Percentiles rank a stretch among this genome's conserved stretches.
phyloP scores from a whole-genome alignment of 768 basidiomycete species.

The Podaxis pistillaris region DNA sequence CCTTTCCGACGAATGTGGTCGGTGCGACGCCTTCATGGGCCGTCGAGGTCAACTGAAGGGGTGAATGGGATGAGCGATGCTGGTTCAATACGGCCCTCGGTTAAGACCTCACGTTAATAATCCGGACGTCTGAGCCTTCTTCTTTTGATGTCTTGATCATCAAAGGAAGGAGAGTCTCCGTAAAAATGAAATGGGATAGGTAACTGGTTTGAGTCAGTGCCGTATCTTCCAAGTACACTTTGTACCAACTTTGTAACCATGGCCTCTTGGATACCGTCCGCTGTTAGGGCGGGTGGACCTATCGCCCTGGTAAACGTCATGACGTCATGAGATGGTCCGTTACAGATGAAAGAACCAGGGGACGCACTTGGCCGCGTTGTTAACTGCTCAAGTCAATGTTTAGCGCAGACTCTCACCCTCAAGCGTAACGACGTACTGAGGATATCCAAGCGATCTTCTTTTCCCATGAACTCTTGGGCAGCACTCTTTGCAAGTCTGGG shows the following conservation, averaged over 20 bases:
- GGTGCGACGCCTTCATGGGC: conserved; percentile 22
- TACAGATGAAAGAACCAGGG: not conserved
- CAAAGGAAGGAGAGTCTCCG: conserved; percentile 50
- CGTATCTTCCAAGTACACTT: not conserved
- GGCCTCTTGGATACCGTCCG: conserved; percentile 18
- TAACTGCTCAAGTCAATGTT: conserved; percentile 33
- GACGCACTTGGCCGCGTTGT: conserved; percentile 39
- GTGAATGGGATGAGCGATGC: not conserved
- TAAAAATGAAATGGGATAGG: conserved; percentile 55
- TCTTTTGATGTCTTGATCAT: conserved; percentile 47
- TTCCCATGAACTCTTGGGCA: conserved; percentile 47
- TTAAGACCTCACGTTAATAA: conserved; percentile 46
- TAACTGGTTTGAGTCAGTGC: conserved; percentile 32
- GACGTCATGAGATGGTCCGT: not conserved
- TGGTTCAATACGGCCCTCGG: conserved; percentile 3
- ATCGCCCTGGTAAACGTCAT: not conserved
- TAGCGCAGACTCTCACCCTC: not conserved
- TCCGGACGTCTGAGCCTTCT: conserved; percentile 54
- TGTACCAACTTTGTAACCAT: conserved; percentile 8
- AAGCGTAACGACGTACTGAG: conserved; percentile 36
- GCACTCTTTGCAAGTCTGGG: conserved; percentile 44
- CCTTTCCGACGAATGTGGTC: conserved; percentile 27
- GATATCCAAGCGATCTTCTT: conserved; percentile 54
- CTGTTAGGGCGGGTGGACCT: conserved; percentile 17
- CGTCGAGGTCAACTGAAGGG: conserved; percentile 31